Base-by-base conservation (phyloP, 2,329 filamentous ascomycete genomes). In the Epichloe sp. region DNA sequence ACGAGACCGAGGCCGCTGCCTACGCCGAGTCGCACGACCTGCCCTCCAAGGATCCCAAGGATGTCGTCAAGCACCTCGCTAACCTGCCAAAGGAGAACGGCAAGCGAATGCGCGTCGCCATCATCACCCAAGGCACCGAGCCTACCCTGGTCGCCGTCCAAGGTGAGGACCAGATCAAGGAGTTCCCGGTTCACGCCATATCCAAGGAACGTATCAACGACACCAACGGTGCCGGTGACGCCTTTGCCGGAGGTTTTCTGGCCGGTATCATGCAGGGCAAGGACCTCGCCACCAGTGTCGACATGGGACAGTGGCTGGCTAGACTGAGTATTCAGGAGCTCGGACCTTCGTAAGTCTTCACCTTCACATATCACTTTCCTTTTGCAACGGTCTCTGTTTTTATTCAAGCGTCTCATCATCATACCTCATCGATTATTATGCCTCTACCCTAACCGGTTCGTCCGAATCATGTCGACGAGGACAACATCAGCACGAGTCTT, bases 301-400 rank as follows among this genome's bases (percentile, higher is more conserved):
- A 96, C 68, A 87, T 93, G 79, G 93, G 93, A 57, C 90, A 96
- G 72, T 98, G 93, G 93, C 80, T 98, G 58, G 93, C 93, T 47
- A 85, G 85, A 64, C 76, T 95, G 63, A 93, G 89, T 77, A 91
- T 98, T 68, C 84, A 91, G 74, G 90, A 97, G 73, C 76, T 96
- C 61, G 93, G 93, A 62, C 90, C 91, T 71, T 93, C 89, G 85
- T 97, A 85, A 78, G 86, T 86, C 57, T n/a, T 50, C 57, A 15
- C 10, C 44, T 19, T 34, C 2, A 21, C 41, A 34, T 5, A 15
- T 47, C 19, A 50, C 35, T 44, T 53, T 51, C 35, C 35, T 50
- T n/a, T 7, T 34, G 26, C 45, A 41, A 31, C 52, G 37, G 14
- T 17, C 11, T 42, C 47, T 50, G 34, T 34, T 14, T 26, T 50